phyloP scores from a whole-genome alignment of 805 yeast species.

The Teunomyces stri region DNA sequence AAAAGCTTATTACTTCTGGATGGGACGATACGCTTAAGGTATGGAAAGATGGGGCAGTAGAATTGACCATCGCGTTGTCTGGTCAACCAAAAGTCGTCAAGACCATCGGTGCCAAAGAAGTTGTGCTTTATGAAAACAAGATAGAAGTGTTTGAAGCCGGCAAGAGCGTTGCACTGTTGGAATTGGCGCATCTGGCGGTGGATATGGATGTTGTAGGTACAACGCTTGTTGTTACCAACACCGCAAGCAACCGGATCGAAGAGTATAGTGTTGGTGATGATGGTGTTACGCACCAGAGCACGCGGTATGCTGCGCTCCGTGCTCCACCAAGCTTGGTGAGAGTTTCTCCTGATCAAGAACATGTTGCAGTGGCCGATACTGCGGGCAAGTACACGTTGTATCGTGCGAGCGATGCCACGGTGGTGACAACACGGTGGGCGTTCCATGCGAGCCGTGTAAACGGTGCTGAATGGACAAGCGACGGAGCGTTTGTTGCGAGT shows the following conservation, averaged over 20 bases:
- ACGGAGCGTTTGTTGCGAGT: slow-evolving; percentile 69
- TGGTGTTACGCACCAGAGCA: slow-evolving; percentile 15
- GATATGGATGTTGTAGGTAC: slow-evolving; percentile 21
- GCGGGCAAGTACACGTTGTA: slow-evolving; percentile 84
- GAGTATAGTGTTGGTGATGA: slow-evolving; percentile 16
- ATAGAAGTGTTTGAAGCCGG: slow-evolving; percentile 22
- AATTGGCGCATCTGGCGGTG: slow-evolving; percentile 23
- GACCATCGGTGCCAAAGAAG: slow-evolving; percentile 24
- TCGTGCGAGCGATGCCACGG: slow-evolving; percentile 48
- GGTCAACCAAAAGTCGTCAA: slow-evolving; percentile 38
- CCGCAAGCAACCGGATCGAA: slow-evolving; percentile 27
- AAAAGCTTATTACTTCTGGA: slow-evolving; percentile 52
- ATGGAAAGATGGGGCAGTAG: slow-evolving; percentile 23
- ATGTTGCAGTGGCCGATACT: slow-evolving; percentile 80
- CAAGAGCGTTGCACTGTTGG: slow-evolving; percentile 13
- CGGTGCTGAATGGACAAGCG: slow-evolving; percentile 75
- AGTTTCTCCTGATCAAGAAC: slow-evolving; percentile 67
- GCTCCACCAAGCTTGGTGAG: slow-evolving; percentile 62
- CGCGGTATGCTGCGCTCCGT: slow-evolving; percentile 43
- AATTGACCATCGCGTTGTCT: slow-evolving; percentile 12
- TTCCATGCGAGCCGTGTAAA: slow-evolving; percentile 86
- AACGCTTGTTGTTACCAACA: slow-evolving; percentile 30
- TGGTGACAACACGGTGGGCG: slow-evolving; percentile 89
- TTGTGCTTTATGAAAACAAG: slow-evolving; percentile 31
- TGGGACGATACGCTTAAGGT: slow-evolving; percentile 82